These are phyloP conservation scores for Clonostachys rhizophaga DNA, from an alignment of 2,329 filamentous ascomycete species.

Conservation along the genomic window DNA sequence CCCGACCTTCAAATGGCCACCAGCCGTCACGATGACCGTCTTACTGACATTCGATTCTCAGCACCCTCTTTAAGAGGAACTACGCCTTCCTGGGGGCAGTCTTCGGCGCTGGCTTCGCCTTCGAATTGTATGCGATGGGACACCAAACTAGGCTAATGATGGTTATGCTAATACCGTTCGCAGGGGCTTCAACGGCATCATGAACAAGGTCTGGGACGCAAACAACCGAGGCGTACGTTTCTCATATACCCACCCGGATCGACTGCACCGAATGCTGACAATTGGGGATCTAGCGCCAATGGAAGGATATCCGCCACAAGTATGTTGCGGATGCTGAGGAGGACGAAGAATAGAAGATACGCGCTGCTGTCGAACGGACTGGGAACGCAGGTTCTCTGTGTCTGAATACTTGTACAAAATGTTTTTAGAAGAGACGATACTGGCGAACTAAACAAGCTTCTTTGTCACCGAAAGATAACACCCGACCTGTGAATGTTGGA, in stretches of 20 bases:
- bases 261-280: neutral
- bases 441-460: neutral
- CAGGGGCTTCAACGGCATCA: slow-evolving; percentile 77
- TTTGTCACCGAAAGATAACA: neutral
- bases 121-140: slow-evolving; percentile 74
- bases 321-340: slow-evolving; percentile 72
- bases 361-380: neutral
- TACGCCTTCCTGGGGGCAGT: slow-evolving; percentile 81
- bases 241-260: neutral
- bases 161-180: slow-evolving; percentile 4
- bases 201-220: slow-evolving; percentile 86
- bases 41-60: slow-evolving; percentile 28
- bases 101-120: slow-evolving; percentile 82
- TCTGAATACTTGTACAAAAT: slow-evolving; percentile 11
- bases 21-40: slow-evolving; percentile 10
- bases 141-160: too few relatives aligned
- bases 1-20: slow-evolving; percentile 6
- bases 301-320: slow-evolving; percentile 96
- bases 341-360: slow-evolving; percentile 42
- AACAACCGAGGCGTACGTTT: slow-evolving; percentile 85
- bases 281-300: slow-evolving; percentile 70
- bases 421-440: neutral
- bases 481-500: neutral
- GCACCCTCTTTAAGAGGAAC: slow-evolving; percentile 82
- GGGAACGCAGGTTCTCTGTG: slow-evolving; percentile 7